These are phyloP conservation scores for Lepraria neglecta DNA, from an alignment of 495 filamentous ascomycete species.

Conservation along the genomic window DNA sequence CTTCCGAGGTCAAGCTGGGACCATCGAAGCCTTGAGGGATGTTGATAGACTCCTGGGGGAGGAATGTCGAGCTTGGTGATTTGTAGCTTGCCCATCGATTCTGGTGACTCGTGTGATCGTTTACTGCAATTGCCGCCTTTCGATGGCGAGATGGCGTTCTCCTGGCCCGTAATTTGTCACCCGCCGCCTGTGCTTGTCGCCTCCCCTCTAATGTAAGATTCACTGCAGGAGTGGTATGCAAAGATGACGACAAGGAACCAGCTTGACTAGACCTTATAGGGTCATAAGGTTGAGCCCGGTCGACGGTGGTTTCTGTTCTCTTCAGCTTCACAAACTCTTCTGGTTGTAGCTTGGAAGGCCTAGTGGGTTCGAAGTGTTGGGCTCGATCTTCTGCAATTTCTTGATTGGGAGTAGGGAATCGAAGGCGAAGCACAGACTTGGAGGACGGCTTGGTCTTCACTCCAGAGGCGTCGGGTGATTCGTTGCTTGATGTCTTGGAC, in stretches of 20 bases:
- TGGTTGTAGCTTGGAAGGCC: slow-evolving; percentile 10
- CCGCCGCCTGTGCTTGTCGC: slow-evolving; percentile 23
- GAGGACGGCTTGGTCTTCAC: background rate
- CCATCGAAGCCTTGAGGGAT: background rate
- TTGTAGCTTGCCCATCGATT: slow-evolving; percentile 19
- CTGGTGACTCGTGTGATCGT: slow-evolving; percentile 6
- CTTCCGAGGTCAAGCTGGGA: slow-evolving; percentile 16
- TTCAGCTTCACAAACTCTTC: background rate
- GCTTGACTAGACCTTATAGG: background rate
- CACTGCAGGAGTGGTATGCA: background rate
- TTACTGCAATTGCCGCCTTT: slow-evolving; percentile 6
- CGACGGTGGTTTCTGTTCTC: background rate
- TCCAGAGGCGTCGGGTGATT: background rate
- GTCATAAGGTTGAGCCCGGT: background rate
- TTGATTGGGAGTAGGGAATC: background rate
- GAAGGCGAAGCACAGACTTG: no score
- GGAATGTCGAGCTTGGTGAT: slow-evolving; percentile 9
- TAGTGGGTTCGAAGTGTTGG: slow-evolving; percentile 13
- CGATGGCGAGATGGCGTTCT: slow-evolving; percentile 11
- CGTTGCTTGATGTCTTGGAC: background rate
- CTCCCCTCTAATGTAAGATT: slow-evolving; percentile 24
- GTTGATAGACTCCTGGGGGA: slow-evolving; percentile 3
- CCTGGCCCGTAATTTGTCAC: slow-evolving; percentile 16
- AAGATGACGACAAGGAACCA: background rate
- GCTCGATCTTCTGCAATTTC: slow-evolving; percentile 11